Evolutionary conservation across 768 basidiomycete genomes (phyloP).

Genomic region (Trametes punicea): DNA sequence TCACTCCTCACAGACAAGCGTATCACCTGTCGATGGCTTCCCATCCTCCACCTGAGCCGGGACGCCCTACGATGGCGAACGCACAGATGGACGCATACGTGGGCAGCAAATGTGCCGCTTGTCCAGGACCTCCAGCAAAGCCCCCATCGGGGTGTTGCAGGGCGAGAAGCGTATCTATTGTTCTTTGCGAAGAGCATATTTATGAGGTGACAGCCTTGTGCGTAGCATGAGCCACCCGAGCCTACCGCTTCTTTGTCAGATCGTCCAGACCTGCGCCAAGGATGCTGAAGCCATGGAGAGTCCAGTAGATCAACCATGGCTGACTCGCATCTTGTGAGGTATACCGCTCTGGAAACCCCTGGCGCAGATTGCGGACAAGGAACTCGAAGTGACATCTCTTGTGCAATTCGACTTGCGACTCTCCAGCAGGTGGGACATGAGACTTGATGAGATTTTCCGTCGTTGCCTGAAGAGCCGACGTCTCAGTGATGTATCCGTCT

Average conservation of each 20-base stretch:
- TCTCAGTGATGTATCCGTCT: conserved; percentile 62
- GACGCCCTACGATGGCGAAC: conserved; percentile 75
- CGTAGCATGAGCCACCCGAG: conserved; percentile 2
- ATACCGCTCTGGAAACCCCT: conserved; percentile 80
- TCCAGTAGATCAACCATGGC: conserved; percentile 96
- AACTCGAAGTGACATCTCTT: conserved; percentile 71
- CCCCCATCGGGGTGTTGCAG: conserved; percentile 88
- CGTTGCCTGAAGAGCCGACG: conserved; percentile 57
- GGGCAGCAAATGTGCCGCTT: conserved; percentile 81
- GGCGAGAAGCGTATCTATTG: conserved; percentile 73
- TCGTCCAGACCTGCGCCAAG: conserved; percentile 79
- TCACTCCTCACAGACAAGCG: not conserved
- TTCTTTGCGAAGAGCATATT: conserved; percentile 39
- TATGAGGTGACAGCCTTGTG: not conserved
- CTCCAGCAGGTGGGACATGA: conserved; percentile 42
- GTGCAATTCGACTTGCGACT: conserved; percentile 39
- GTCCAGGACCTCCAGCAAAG: conserved; percentile 89
- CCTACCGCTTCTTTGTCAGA: conserved; percentile 70
- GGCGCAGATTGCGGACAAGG: conserved; percentile 65
- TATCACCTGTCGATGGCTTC: conserved; percentile 77
- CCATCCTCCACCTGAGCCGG: conserved; percentile 78
- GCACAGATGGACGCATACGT: conserved; percentile 88
- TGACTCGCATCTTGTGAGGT: conserved; percentile 88
- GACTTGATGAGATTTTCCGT: conserved; percentile 64
- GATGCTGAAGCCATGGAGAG: conserved; percentile 75